Base-by-base conservation (phyloP, 2,329 filamentous ascomycete species). In the Dothiorella sarmentorum region DNA sequence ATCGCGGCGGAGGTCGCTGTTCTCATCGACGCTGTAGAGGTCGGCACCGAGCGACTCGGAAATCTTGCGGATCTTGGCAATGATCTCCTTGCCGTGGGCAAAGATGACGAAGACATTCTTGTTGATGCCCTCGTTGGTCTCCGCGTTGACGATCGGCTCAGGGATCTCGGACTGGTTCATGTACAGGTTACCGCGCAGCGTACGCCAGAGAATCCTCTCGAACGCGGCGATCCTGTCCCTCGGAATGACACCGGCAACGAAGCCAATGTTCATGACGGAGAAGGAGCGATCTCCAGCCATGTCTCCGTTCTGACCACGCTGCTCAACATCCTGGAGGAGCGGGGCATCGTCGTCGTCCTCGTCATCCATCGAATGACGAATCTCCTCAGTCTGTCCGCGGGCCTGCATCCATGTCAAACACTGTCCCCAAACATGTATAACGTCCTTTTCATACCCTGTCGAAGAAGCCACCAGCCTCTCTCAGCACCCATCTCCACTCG, bases 91-190 rank as follows among this genome's bases (percentile, higher is more conserved):
- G 71, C 94, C 94, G 70, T 99, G 94, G 11, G 94, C 94, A 68
- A 99, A 99, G 74, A 99, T 99, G 70, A 99, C 93, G 70, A 99
- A 99, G 58, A 99, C 94, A 67, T 97, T 99, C 85, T 99, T 99
- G 80, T 89, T 86, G 67, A 95, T 83, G 63, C 90, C 82, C 76
- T 97, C 93, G 73, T 97, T 97, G 78, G 85, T 96, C 71, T 88
- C 83, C 15, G 94, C 93, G 73, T 99, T 90, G 72, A 96, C 82
- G 66, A 99, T 88, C 35, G 90, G 86, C 73, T 99, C 93, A 7
- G 91, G 87, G 62, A 99, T 99, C 80, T 99, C 94, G 38, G 93
- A 93, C 80, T 99, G 95, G 77, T 99, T 99, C 94, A 99, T 99
- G 82, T 97, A 99, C 63, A 99, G 80, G 75, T 99, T 99, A 68